Evolutionary conservation across 345 rosid species (phyloP).

Genomic region (Populus pruinosa): DNA sequence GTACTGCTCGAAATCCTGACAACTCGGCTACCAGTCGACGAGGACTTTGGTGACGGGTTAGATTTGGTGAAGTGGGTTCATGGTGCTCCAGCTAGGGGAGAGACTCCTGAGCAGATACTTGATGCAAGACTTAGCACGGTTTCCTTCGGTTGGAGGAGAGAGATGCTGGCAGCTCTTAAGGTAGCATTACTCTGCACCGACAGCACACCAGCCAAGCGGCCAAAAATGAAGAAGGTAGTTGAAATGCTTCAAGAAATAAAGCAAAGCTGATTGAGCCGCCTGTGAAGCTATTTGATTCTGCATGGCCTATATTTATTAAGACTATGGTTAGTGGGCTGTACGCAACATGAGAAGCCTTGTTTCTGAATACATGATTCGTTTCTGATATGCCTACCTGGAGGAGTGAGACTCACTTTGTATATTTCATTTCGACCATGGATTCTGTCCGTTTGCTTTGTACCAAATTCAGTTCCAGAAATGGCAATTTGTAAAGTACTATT

Average conservation of each 20-base stretch:
- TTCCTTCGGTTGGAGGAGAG: conserved; percentile 87
- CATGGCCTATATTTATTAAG: neutral
- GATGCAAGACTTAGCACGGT: conserved; percentile 37
- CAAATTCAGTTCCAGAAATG: conserved; percentile 6
- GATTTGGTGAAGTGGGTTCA: conserved; percentile 41
- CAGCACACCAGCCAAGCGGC: conserved; percentile 31
- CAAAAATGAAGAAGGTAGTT: conserved; percentile 35
- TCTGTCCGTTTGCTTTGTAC: conserved; percentile 9
- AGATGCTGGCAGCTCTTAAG: conserved; percentile 84
- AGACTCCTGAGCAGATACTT: conserved; percentile 40
- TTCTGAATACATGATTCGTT: neutral
- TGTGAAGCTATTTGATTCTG: neutral
- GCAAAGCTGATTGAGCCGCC: conserved; percentile 35
- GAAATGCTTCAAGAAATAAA: conserved; percentile 56
- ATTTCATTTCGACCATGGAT: conserved; percentile 9
- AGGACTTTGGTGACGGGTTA: conserved; percentile 53
- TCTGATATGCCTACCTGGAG: neutral
- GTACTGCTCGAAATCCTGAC: conserved; percentile 34
- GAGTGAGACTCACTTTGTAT: neutral
- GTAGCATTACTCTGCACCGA: conserved; percentile 35
- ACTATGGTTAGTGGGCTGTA: neutral
- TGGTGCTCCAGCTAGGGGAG: conserved; percentile 34
- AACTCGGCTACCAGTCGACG: conserved; percentile 45
- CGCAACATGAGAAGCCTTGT: neutral
- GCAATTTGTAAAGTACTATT: conserved; percentile 8